Evolutionary conservation across 768 basidiomycete species (phyloP).

Genomic region (Xerocomus brunneocitrinus): DNA sequence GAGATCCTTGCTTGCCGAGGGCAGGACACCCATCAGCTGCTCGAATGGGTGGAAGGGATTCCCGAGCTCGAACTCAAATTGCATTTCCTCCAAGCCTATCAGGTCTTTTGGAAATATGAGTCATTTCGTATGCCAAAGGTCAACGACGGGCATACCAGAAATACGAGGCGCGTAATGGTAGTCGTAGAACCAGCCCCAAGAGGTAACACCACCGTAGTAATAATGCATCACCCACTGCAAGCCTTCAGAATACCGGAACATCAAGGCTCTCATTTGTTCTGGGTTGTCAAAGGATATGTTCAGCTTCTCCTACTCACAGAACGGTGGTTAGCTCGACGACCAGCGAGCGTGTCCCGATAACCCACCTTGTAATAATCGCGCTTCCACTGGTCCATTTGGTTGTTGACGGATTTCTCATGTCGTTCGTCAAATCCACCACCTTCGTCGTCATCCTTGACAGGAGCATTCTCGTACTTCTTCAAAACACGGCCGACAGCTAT

Average conservation of each 20-base stretch:
- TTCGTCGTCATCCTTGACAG: slow-evolving; percentile 65
- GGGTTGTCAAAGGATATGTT: slow-evolving; percentile 72
- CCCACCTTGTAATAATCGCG: slow-evolving; percentile 83
- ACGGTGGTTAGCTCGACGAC: slow-evolving; percentile 11
- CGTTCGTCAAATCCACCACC: slow-evolving; percentile 75
- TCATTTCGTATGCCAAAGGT: background rate
- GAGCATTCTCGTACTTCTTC: slow-evolving; percentile 84
- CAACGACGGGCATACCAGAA: slow-evolving; percentile 55
- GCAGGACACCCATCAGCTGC: slow-evolving; percentile 97
- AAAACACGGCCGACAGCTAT: slow-evolving; percentile 79
- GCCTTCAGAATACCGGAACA: slow-evolving; percentile 85
- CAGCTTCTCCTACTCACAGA: slow-evolving; percentile 66
- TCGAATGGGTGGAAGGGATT: slow-evolving; percentile 89
- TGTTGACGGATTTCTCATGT: slow-evolving; percentile 64
- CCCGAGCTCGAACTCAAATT: slow-evolving; percentile 84
- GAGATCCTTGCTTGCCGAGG: slow-evolving; percentile 82
- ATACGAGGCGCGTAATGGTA: slow-evolving; percentile 98
- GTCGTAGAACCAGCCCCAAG: slow-evolving; percentile 99
- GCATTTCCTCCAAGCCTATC: slow-evolving; percentile 63
- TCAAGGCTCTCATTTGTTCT: slow-evolving; percentile 62
- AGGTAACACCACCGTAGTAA: slow-evolving; percentile 95
- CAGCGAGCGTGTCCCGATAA: slow-evolving; percentile 28
- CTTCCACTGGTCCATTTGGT: slow-evolving; percentile 95
- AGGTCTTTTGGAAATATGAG: slow-evolving; percentile 42
- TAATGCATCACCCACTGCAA: slow-evolving; percentile 99